Conservation (phyloP, 306 rosid species). For the Canavalia ensiformis region DNA sequence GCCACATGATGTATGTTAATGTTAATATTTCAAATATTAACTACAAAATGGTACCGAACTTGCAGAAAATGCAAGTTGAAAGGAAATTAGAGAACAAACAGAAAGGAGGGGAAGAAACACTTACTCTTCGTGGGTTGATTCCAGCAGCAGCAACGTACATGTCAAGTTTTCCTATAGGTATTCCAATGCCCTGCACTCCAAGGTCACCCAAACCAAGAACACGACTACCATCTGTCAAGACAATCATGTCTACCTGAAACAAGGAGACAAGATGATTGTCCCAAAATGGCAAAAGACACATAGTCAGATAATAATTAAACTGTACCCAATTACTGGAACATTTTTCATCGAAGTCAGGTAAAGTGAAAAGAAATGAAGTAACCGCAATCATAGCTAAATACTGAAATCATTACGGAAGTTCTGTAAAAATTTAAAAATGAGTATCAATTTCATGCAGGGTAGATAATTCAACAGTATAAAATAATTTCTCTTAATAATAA, state of each 20-base stretch:
- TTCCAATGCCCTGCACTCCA: conserved; percentile 96
- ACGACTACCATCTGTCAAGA: conserved; percentile 93
- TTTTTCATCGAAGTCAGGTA: conserved; percentile 9
- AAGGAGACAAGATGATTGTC: conserved; percentile 38
- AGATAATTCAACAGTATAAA: not conserved
- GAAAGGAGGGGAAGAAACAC: conserved; percentile 39
- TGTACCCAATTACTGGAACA: conserved; percentile 13
- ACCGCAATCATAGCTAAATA: not conserved
- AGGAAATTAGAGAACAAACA: conserved; percentile 10
- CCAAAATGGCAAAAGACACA: not conserved
- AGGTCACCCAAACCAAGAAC: conserved; percentile 96
- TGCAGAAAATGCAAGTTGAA: conserved; percentile 3
- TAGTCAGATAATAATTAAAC: conserved; percentile 1
- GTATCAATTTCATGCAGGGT: not conserved
- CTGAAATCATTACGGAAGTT: not conserved
- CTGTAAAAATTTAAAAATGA: not conserved
- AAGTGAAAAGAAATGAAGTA: conserved; percentile 10
- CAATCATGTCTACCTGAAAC: conserved; percentile 94
- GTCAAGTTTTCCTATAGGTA: conserved; percentile 92
- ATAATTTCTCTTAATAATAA: conserved; percentile 2
- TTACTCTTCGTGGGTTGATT: conserved; percentile 82
- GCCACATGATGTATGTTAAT: not conserved
- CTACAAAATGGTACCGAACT: conserved; percentile 21
- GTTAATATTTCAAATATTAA: conserved; percentile 8
- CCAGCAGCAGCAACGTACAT: conserved; percentile 97